Evolutionary conservation across 306 rosid genomes (phyloP), one percentile per base, ranked within the genome.

Genomic region (Castanospermum australe): DNA sequence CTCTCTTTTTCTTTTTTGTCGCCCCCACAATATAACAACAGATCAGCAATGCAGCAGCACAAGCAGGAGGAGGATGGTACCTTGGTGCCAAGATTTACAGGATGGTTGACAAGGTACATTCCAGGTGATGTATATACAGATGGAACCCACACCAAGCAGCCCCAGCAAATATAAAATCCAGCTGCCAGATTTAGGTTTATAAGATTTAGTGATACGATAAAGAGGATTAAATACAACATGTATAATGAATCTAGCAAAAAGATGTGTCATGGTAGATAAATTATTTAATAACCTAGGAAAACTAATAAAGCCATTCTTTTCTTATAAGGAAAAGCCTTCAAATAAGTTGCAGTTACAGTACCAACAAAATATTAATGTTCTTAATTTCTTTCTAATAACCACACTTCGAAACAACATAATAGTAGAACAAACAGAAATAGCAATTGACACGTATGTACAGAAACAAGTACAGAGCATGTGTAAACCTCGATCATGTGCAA

Each of bases 91-190:
- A 95, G 97, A 72, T 83, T 79, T 57, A 91, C 71, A 60, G 99
- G 98, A 89, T 95, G 99, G 81, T 89, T 93, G 88, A 95, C 99
- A 82, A 95, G 91, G 90, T 95, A 95, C 98, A 95, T 93, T 82
- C 99, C 99, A 35, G 99, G 99, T 84, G 99, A 95, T 62, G 98
- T 95, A 81, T 93, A 95, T 4, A 95, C 72, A 41, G 99, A 95
- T 72, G 99, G 99, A 83, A 95, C 97, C 99, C 99, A 95, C 25
- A 95, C 99, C 84, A 95, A 88, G 87, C 99, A 95, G 75, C 99
- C 99, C 99, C 99, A 95, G 65, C 99, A 95, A 81, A 95, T 95
- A 86, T 95, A 95, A 84, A 91, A 95, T 8, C 99, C 99, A 76
- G 99, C 99, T 95, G 96, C 86, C 76, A 89, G 73, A 77, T 75